Conservation (phyloP, 1,284 basidiomycete species). For the Cystobasidiaceae sp. region DNA sequence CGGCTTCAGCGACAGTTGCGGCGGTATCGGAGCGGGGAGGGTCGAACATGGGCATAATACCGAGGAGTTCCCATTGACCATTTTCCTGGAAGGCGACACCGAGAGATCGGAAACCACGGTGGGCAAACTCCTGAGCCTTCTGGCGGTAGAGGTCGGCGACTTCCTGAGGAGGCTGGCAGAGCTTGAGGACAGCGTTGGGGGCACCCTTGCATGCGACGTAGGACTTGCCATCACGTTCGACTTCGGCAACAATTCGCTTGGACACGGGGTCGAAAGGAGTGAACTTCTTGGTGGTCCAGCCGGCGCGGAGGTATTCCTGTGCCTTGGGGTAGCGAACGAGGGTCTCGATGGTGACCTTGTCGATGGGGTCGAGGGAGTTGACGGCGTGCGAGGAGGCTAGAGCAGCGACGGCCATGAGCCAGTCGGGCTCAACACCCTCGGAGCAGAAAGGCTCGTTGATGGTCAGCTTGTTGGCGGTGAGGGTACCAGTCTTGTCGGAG, state of each 20-base stretch:
- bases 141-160: constrained; percentile 51
- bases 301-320: constrained; percentile 52
- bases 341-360: constrained; percentile 56
- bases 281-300: constrained; percentile 56
- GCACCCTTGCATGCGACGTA: constrained; percentile 57
- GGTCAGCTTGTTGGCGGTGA: constrained; percentile 58
- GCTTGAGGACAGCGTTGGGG: constrained; percentile 56
- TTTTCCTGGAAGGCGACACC: constrained; percentile 55
- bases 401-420: constrained; percentile 53
- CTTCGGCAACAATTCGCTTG: constrained; percentile 57
- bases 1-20: constrained; percentile 54
- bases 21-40: constrained; percentile 56
- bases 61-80: constrained; percentile 53
- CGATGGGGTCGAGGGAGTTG: constrained; percentile 56
- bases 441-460: constrained; percentile 54
- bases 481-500: constrained; percentile 57
- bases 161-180: constrained; percentile 49
- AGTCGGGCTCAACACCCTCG: constrained; percentile 51
- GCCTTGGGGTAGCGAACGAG: constrained; percentile 56
- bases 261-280: constrained; percentile 57
- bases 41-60: constrained; percentile 53
- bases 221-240: constrained; percentile 53
- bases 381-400: constrained; percentile 57
- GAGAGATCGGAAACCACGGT: constrained; percentile 55
- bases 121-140: constrained; percentile 51